phyloP scores from a whole-genome alignment of 192 early-diverging fungal genomes.

The Coemansia sp. region DNA sequence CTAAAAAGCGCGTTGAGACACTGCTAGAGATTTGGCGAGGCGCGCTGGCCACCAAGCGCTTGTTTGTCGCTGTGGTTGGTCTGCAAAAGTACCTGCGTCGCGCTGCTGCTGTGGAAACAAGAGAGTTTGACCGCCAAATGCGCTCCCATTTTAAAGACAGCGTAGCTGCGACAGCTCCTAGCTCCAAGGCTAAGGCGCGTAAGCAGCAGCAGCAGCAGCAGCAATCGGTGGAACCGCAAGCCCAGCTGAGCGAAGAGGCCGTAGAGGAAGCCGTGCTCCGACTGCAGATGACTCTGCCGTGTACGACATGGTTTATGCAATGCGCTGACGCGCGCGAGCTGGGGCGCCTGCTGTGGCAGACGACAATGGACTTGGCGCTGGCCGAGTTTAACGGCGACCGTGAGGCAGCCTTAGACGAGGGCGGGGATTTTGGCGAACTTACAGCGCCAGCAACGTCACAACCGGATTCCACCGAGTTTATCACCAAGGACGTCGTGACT shows the following conservation, averaged over 20 bases:
- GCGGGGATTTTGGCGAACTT: background rate
- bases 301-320: slow-evolving; percentile 35
- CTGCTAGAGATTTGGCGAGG: slow-evolving; percentile 42
- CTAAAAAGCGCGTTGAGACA: background rate
- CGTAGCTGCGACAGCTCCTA: background rate
- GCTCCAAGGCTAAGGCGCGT: background rate
- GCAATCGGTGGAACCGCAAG: background rate
- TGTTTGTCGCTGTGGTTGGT: slow-evolving; percentile 40
- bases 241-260: slow-evolving; percentile 1
- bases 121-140: slow-evolving; percentile 47
- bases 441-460: background rate
- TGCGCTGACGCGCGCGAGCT: slow-evolving; percentile 28
- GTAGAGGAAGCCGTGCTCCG: slow-evolving; percentile 29
- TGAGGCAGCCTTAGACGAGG: background rate
- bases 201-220: background rate
- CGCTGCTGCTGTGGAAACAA: slow-evolving; percentile 16
- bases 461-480: background rate
- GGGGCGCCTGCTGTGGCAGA: slow-evolving; percentile 32
- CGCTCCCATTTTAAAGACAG: slow-evolving; percentile 21
- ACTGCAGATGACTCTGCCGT: slow-evolving; percentile 36
- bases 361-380: slow-evolving; percentile 31
- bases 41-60: slow-evolving; percentile 11
- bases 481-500: slow-evolving; percentile 15
- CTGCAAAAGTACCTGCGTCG: slow-evolving; percentile 20
- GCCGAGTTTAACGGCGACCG: slow-evolving; percentile 14